These are phyloP conservation scores for Ramichloridium luteum DNA, from an alignment of 2,329 filamentous ascomycete species.

Conservation along the genomic window DNA sequence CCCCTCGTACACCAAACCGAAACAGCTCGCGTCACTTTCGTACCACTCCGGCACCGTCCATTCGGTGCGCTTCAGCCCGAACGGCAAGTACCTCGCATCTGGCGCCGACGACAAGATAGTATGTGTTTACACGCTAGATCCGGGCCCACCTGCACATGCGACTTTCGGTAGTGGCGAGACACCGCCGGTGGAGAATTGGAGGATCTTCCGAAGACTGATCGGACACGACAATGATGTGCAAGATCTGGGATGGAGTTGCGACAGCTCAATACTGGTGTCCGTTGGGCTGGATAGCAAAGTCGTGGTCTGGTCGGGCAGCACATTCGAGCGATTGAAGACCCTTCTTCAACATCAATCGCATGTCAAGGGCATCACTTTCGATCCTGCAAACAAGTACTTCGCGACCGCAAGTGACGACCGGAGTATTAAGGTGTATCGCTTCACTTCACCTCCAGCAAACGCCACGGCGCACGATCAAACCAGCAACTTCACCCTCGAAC, in stretches of 20 bases:
- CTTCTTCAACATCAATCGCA: constrained; percentile 88
- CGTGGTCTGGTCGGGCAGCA: constrained; percentile 95
- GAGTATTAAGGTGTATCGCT: constrained; percentile 92
- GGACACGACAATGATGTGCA: constrained; percentile 98
- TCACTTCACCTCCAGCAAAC: constrained; percentile 80
- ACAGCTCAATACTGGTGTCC: constrained; percentile 89
- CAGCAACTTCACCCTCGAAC: constrained; percentile 90
- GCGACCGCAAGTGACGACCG: constrained; percentile 95
- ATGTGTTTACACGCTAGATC: constrained; percentile 86
- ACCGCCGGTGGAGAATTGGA: constrained; percentile 94
- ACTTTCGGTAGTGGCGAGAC: constrained; percentile 81
- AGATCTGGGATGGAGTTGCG: constrained; percentile 91
- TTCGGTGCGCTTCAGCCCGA: constrained; percentile 90
- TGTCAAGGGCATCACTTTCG: constrained; percentile 97
- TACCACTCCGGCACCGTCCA: constrained; percentile 97
- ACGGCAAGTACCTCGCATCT: constrained; percentile 87
- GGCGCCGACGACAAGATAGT: constrained; percentile 98
- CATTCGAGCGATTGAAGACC: constrained; percentile 95
- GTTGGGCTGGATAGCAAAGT: constrained; percentile 96
- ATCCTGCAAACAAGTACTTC: constrained; percentile 98
- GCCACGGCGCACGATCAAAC: constrained; percentile 89
- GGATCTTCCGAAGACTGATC: constrained; percentile 81
- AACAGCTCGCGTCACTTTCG: constrained; percentile 94
- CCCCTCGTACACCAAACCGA: constrained; percentile 60
- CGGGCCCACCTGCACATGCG: constrained; percentile 61